Evolutionary conservation across 352 stramenopile genomes (phyloP).

Genomic region (Phytopythium delawarense): DNA sequence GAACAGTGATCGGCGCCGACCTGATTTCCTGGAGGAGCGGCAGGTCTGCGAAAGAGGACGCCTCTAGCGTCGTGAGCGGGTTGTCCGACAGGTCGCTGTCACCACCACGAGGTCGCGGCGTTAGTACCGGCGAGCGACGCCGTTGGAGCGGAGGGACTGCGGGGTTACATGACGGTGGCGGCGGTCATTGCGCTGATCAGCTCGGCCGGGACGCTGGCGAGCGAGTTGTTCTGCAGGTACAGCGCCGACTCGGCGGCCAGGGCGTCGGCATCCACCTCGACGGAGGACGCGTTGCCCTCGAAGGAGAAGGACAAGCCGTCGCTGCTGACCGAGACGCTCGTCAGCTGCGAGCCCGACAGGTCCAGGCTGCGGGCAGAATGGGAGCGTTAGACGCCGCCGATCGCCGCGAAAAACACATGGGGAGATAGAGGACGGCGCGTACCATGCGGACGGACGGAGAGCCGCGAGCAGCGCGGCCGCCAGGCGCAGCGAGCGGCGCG

Average conservation of each 20-base stretch:
- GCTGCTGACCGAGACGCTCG: slow-evolving; percentile 24
- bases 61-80: slow-evolving; percentile 40
- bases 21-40: slow-evolving; percentile 34
- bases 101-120: slow-evolving; percentile 1
- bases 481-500: slow-evolving; percentile 1
- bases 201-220: slow-evolving; percentile 29
- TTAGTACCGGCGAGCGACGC: neutral
- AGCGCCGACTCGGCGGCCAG: slow-evolving; percentile 28
- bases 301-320: slow-evolving; percentile 24
- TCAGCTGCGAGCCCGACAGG: slow-evolving; percentile 27
- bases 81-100: slow-evolving; percentile 55
- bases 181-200: slow-evolving; percentile 42
- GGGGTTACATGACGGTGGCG: slow-evolving; percentile 35
- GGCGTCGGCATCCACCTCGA: slow-evolving; percentile 17
- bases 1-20: slow-evolving; percentile 12
- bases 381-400: too few species aligned
- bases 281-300: slow-evolving; percentile 10
- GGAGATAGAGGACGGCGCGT: neutral
- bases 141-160: neutral
- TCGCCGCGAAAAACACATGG: neutral
- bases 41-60: slow-evolving; percentile 42
- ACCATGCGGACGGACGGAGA: neutral
- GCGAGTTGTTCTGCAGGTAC: slow-evolving; percentile 47
- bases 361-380: slow-evolving; percentile 24
- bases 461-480: neutral